phyloP scores from a whole-genome alignment of 768 basidiomycete species.

The Suillus clintonianus region DNA sequence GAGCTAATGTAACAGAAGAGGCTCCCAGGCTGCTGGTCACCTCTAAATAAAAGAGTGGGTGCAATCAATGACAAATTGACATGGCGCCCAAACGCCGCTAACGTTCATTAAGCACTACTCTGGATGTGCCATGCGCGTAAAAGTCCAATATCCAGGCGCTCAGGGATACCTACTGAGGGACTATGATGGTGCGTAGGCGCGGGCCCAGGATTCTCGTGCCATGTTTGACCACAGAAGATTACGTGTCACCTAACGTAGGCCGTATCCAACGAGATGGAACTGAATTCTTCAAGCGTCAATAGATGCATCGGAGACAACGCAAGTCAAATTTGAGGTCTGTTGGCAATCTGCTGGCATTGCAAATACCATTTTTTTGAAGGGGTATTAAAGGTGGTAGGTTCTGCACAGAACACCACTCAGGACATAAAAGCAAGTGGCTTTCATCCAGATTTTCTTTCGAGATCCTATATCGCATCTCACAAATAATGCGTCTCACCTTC shows the following conservation, averaged over 20 bases:
- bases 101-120: no score
- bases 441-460: no score
- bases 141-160: neutral
- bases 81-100: no score
- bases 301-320: neutral
- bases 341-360: no score
- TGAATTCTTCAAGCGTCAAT: neutral
- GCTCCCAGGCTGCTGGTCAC: slow-evolving; percentile 3
- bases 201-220: neutral
- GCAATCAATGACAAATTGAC: no score
- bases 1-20: neutral
- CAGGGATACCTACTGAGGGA: neutral
- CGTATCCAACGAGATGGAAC: neutral
- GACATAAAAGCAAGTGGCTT: no score
- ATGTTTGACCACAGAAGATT: neutral
- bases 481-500: no score
- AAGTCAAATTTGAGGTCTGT: neutral
- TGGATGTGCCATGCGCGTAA: no score
- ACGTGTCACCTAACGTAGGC: neutral
- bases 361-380: no score
- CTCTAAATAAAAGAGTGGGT: slow-evolving; percentile 9
- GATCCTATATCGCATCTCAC: no score
- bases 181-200: neutral
- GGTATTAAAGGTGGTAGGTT: no score
- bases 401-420: no score